phyloP scores from a whole-genome alignment of 225 moss, liverwort and hornwort genomes.

The Anthoceros angustus region DNA sequence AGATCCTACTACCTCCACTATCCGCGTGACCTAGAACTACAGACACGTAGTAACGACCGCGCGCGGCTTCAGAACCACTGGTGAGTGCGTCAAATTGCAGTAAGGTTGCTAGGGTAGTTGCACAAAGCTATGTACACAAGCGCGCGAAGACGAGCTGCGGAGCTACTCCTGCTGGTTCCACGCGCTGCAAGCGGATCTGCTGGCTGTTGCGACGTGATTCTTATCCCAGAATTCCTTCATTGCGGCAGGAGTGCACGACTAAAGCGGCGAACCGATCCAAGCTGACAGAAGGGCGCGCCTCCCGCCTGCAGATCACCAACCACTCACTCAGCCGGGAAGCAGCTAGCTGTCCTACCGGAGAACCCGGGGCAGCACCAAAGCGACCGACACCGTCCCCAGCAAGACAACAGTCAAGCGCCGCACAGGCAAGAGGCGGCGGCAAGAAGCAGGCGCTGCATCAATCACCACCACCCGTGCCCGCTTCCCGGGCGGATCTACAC shows the following conservation, averaged over 20 bases:
- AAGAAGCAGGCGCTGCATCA: background rate
- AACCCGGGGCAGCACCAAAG: too few species aligned
- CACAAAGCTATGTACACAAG: background rate
- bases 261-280: background rate
- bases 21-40: too few species aligned
- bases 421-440: background rate
- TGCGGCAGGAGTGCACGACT: background rate
- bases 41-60: too few species aligned
- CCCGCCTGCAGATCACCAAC: background rate
- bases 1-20: background rate
- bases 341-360: too few species aligned
- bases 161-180: background rate
- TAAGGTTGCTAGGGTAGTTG: background rate
- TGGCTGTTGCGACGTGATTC: background rate
- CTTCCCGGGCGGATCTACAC: background rate
- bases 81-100: too few species aligned
- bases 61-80: too few species aligned
- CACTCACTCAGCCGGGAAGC: background rate
- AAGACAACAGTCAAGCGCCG: background rate
- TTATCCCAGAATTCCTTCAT: slow-evolving; percentile 1
- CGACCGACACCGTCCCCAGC: too few species aligned
- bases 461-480: background rate
- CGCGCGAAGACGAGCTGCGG: background rate
- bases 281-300: background rate
- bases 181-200: background rate